phyloP scores from a whole-genome alignment of 2,329 filamentous ascomycete genomes.

The Pseudogymnoascus sp. region DNA sequence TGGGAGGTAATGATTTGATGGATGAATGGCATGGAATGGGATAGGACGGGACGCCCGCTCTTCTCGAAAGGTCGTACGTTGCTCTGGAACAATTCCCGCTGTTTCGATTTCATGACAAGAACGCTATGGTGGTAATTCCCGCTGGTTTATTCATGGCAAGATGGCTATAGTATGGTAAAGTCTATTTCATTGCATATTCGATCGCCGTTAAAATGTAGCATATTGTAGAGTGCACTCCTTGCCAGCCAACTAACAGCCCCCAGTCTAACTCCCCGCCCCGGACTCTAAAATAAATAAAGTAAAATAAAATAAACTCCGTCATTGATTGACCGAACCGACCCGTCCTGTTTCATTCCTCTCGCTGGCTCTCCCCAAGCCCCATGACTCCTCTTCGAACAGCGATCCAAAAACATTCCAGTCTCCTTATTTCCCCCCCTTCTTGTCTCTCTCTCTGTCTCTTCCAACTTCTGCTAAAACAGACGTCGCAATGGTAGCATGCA shows the following conservation, averaged over 20 bases:
- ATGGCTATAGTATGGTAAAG: background rate
- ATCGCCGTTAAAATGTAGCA: background rate
- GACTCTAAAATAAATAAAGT: background rate
- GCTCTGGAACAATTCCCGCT: background rate
- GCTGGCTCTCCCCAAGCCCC: background rate
- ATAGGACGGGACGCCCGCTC: background rate
- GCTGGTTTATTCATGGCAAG: background rate
- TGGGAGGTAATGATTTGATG: background rate
- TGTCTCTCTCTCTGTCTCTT: background rate
- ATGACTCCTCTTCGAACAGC: background rate
- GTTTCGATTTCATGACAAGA: background rate
- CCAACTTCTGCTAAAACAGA: background rate
- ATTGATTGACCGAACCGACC: background rate
- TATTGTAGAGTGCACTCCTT: background rate
- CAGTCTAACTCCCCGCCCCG: background rate
- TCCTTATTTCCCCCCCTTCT: background rate
- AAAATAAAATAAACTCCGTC: background rate
- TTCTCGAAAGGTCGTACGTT: background rate
- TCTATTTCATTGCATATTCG: constrained; percentile 2
- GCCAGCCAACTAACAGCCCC: background rate
- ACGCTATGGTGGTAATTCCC: background rate
- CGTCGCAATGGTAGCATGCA: background rate
- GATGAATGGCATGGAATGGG: background rate
- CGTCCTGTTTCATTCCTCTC: constrained; percentile 8
- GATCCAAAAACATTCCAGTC: constrained; percentile 12